Evolutionary conservation across 495 filamentous ascomycete species (phyloP).

Genomic region (Aspergillus bridgeri): DNA sequence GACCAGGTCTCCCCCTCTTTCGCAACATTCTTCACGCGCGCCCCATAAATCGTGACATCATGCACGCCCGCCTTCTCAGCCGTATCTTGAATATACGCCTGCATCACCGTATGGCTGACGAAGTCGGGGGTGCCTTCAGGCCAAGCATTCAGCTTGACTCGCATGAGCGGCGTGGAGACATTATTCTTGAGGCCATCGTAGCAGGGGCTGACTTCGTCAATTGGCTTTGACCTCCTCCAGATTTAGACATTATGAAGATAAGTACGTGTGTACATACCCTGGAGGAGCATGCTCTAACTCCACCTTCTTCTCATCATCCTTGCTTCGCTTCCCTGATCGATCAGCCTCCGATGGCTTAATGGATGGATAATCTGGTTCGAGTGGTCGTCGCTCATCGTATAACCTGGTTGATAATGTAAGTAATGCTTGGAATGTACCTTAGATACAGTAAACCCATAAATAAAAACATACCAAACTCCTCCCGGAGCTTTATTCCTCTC

Average conservation of each 20-base stretch:
- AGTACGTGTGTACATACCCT: slow-evolving; percentile 29
- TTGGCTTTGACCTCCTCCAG: background rate
- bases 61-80: slow-evolving; percentile 48
- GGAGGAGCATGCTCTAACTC: slow-evolving; percentile 48
- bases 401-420: slow-evolving; percentile 33
- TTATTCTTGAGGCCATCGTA: slow-evolving; percentile 65
- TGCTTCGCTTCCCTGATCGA: slow-evolving; percentile 18
- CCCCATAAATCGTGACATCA: slow-evolving; percentile 49
- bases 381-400: slow-evolving; percentile 55
- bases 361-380: slow-evolving; percentile 56
- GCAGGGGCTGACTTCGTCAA: slow-evolving; percentile 38
- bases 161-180: slow-evolving; percentile 58
- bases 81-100: slow-evolving; percentile 58
- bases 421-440: too few relatives aligned
- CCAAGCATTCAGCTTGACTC: slow-evolving; percentile 57
- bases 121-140: slow-evolving; percentile 54
- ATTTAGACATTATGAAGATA: too few relatives aligned
- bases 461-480: slow-evolving; percentile 54
- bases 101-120: slow-evolving; percentile 52
- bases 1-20: slow-evolving; percentile 51
- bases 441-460: background rate
- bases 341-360: slow-evolving; percentile 41
- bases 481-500: slow-evolving; percentile 57
- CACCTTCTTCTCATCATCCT: slow-evolving; percentile 22
- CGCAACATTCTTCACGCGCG: slow-evolving; percentile 51